Percentiles rank a stretch among this genome's conserved stretches.
phyloP scores from a whole-genome alignment of 345 rosid species.

The Sonneratia alba region DNA sequence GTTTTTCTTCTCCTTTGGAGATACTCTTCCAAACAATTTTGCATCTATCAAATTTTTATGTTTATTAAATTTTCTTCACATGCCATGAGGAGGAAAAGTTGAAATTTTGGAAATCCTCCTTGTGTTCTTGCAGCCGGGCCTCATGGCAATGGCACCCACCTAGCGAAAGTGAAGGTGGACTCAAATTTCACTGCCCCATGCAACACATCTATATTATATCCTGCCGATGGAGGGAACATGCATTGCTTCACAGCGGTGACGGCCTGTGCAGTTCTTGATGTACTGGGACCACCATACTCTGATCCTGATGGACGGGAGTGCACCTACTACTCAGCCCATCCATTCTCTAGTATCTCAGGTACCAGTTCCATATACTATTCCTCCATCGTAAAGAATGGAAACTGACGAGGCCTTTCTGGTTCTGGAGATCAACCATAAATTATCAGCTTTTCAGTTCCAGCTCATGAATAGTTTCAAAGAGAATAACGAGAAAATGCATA shows the following conservation, averaged over 20 bases:
- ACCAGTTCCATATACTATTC: background rate
- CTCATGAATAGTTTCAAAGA: no score
- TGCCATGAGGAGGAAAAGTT: no score
- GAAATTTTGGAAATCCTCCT: no score
- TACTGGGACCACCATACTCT: slow-evolving; percentile 82
- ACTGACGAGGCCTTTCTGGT: background rate
- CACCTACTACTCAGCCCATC: slow-evolving; percentile 55
- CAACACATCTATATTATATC: slow-evolving; percentile 66
- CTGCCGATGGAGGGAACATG: slow-evolving; percentile 93
- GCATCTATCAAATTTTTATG: no score
- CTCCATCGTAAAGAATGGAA: background rate
- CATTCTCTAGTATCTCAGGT: slow-evolving; percentile 48
- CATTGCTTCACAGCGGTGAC: slow-evolving; percentile 82
- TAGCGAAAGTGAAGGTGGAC: slow-evolving; percentile 71
- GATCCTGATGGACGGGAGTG: slow-evolving; percentile 76
- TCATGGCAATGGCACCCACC: slow-evolving; percentile 18
- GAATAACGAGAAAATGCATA: no score
- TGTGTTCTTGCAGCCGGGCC: no score
- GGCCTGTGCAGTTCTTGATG: slow-evolving; percentile 85
- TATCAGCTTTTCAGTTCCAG: no score
- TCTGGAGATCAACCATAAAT: no score
- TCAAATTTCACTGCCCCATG: slow-evolving; percentile 69
- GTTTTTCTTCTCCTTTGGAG: no score
- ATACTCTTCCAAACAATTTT: no score
- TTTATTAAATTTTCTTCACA: no score